phyloP scores from a whole-genome alignment of 352 stramenopile species.

The Globisporangium alternatum region DNA sequence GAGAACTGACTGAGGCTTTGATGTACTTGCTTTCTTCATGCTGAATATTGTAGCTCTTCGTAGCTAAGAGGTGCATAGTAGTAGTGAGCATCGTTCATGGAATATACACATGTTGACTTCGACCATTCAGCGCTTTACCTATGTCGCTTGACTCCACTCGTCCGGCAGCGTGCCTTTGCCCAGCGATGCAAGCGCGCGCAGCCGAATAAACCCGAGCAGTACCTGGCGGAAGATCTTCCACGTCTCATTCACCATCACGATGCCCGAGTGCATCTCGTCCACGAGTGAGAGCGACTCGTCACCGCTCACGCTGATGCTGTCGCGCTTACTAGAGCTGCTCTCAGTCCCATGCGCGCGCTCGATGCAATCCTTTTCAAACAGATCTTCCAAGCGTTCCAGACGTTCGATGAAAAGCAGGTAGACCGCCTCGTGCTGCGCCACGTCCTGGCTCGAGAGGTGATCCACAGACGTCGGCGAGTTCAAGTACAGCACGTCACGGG shows the following conservation, averaged over 20 bases:
- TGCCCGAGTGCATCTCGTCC: slow-evolving; percentile 34
- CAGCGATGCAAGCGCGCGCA: slow-evolving; percentile 45
- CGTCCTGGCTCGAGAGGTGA: slow-evolving; percentile 60
- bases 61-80: not conserved
- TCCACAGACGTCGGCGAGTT: slow-evolving; percentile 43
- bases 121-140: not conserved
- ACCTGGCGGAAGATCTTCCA: slow-evolving; percentile 78
- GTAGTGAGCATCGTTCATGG: not conserved
- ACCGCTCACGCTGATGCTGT: slow-evolving; percentile 21
- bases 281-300: slow-evolving; percentile 27
- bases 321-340: slow-evolving; percentile 1
- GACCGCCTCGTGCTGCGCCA: slow-evolving; percentile 58
- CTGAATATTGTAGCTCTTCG: not conserved
- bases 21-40: too few relatives aligned
- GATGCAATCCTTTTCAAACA: slow-evolving; percentile 18
- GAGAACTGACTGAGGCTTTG: slow-evolving; percentile 24
- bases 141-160: slow-evolving; percentile 30
- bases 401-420: slow-evolving; percentile 55
- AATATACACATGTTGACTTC: not conserved
- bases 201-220: slow-evolving; percentile 52
- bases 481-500: slow-evolving; percentile 44
- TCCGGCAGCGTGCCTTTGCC: slow-evolving; percentile 62
- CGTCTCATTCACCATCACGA: slow-evolving; percentile 51
- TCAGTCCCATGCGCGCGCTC: too few relatives aligned
- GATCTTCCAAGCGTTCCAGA: slow-evolving; percentile 37